phyloP scores from a whole-genome alignment of 1,284 basidiomycete genomes.

The Melampsora americana region DNA sequence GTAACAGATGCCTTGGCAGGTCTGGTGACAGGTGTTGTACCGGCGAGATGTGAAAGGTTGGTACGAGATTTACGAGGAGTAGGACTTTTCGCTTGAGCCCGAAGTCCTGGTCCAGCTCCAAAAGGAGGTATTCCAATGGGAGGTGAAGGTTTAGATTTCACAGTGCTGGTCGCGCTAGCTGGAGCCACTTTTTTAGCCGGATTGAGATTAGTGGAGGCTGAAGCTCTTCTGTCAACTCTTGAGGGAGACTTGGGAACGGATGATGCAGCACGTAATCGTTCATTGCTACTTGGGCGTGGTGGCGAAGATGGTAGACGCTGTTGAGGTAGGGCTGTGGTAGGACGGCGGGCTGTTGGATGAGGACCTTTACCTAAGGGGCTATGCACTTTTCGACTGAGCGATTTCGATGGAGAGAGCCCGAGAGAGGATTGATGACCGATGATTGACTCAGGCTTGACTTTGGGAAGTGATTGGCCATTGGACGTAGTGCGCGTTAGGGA shows the following conservation, averaged over 20 bases:
- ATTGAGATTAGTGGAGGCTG: background rate
- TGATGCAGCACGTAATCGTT: background rate
- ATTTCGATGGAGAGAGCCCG: background rate
- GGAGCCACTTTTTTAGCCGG: background rate
- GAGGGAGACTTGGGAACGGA: background rate
- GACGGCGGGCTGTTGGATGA: background rate
- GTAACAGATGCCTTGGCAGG: background rate
- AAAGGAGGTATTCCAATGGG: slow-evolving; percentile 13
- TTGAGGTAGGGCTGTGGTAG: background rate
- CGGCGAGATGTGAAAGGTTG: slow-evolving; percentile 9
- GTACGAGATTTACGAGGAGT: slow-evolving; percentile 6
- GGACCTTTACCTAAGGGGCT: too few relatives aligned
- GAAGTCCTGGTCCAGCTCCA: slow-evolving; percentile 4
- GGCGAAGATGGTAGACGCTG: background rate
- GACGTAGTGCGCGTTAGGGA: background rate
- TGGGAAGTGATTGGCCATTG: background rate
- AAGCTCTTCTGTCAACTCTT: background rate
- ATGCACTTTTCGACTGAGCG: background rate
- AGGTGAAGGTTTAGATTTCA: background rate
- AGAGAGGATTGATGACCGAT: background rate
- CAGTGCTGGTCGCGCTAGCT: background rate
- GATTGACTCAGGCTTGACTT: background rate
- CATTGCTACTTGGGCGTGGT: background rate
- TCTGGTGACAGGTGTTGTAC: background rate
- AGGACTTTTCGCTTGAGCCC: background rate